Base-by-base conservation (phyloP, 331 rosid species). In the Rosa hybrid region DNA sequence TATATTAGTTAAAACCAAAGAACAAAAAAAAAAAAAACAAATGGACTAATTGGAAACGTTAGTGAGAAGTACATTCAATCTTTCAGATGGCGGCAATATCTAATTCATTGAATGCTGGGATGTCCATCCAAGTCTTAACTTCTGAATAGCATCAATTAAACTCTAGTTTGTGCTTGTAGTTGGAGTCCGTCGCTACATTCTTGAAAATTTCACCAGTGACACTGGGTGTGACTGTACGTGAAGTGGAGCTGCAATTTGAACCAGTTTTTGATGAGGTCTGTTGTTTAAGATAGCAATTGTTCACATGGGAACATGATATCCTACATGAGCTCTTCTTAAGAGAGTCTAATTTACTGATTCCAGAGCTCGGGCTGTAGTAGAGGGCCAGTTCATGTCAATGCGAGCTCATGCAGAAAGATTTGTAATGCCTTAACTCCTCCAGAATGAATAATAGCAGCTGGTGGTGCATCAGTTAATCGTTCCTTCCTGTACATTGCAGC, bases 381-480 rank as follows among this genome's bases (percentile, higher is more conserved):
- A 93, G 84, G 99, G 97, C 74, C 99, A 92, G 84, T 74, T 95
- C 59, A 84, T 91, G 57, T 95, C 98, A 9, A 93, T 92, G 98
- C 86, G 98, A 48, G 97, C 93, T 80, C 99, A 95, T 80, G 93
- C 96, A 7, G 97, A 92, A 86, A 91, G 98, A 84, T 88, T 91
- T 39, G 99, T 98, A 72, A 91, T 93, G 99, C 98, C 98, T 75
- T 89, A 27, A 27, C 90, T 56, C 97, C 96, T 74, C 97, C 98
- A 60, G 88, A 84, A 74, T 88, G 96, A 82, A 88, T 95, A 67
- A 95, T 95, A 84, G 99, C 98, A 72, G 91, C 99, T 1, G 99
- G 98, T 12, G 98, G 98, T 79, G 98, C 98, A 17, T 95, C 99
- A 21, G 86, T 94, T 53, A 93, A 93, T 85, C 82, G 82, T 21